These are phyloP conservation scores for Funneliformis caledonium DNA, from an alignment of 371 early-diverging fungal genomes.

Conservation along the genomic window DNA sequence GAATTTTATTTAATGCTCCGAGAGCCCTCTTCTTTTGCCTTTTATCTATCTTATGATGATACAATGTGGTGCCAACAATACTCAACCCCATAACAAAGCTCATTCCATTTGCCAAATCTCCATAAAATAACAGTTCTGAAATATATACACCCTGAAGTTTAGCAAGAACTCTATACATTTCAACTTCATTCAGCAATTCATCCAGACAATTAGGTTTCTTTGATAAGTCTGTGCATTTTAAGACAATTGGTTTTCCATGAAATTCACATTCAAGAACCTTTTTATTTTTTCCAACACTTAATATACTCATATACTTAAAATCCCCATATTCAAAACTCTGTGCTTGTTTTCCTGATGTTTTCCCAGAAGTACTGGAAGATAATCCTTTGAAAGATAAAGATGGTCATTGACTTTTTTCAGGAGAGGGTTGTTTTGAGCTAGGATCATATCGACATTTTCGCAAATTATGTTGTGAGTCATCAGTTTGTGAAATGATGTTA, in stretches of 20 bases:
- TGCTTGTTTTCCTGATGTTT: neutral
- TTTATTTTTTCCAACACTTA: neutral
- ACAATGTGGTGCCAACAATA: slow-evolving; percentile 17
- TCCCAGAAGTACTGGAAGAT: neutral
- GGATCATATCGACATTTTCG: too few relatives aligned
- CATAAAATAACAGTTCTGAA: neutral
- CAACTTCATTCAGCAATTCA: neutral
- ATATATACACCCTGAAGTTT: slow-evolving; percentile 28
- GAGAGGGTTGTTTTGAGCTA: too few relatives aligned
- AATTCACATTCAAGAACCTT: neutral
- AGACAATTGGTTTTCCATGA: neutral
- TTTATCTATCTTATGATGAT: neutral
- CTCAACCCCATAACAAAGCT: slow-evolving; percentile 34
- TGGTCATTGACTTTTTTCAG: neutral
- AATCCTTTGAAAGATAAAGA: too few relatives aligned
- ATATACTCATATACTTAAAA: neutral
- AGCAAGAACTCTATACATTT: neutral
- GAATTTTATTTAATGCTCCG: neutral
- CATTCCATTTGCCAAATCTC: slow-evolving; percentile 9
- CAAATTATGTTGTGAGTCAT: too few relatives aligned
- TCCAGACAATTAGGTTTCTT: neutral
- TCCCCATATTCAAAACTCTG: neutral
- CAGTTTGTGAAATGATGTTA: neutral
- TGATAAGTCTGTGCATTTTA: neutral
- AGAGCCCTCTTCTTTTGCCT: neutral